These are phyloP conservation scores for Fusarium compactum DNA, from an alignment of 2,329 filamentous ascomycete genomes.

Conservation along the genomic window DNA sequence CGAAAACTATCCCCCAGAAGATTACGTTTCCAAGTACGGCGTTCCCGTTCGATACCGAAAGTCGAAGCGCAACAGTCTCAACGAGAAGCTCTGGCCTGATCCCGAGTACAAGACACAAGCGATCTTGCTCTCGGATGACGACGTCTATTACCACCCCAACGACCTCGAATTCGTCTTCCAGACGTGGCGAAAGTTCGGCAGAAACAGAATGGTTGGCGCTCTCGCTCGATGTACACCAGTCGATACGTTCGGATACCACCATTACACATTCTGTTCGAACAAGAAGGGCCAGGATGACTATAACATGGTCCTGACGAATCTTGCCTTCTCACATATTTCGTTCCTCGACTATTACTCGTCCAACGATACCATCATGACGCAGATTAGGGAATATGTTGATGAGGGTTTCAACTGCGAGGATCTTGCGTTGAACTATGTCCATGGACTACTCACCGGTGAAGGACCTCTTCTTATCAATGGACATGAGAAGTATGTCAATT, in stretches of 20 bases:
- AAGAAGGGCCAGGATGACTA: constrained; percentile 48
- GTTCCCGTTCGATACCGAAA: constrained; percentile 52
- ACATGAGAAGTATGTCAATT: constrained; percentile 50
- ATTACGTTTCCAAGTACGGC: constrained; percentile 48
- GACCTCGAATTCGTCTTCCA: constrained; percentile 58
- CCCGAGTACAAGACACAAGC: constrained; percentile 54
- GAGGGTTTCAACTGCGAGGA: constrained; percentile 57
- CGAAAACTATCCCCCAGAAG: constrained; percentile 46
- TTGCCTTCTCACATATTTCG: constrained; percentile 54
- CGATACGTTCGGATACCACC: constrained; percentile 45
- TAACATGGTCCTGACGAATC: constrained; percentile 54
- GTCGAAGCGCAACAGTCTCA: constrained; percentile 52
- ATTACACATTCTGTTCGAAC: constrained; percentile 51
- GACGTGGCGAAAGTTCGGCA: constrained; percentile 55
- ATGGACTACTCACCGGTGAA: constrained; percentile 50
- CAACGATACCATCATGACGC: constrained; percentile 47
- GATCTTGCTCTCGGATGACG: constrained; percentile 56
- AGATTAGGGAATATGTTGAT: constrained; percentile 54
- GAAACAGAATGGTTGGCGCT: constrained; percentile 51
- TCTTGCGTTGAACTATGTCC: constrained; percentile 55
- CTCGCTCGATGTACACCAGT: constrained; percentile 52
- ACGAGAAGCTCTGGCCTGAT: constrained; percentile 55
- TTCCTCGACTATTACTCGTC: constrained; percentile 56
- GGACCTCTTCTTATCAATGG: constrained; percentile 54
- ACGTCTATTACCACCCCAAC: constrained; percentile 54